Percentiles rank a stretch among this genome's conserved stretches.
phyloP scores from a whole-genome alignment of 331 rosid genomes.

The Rosa hybrid region DNA sequence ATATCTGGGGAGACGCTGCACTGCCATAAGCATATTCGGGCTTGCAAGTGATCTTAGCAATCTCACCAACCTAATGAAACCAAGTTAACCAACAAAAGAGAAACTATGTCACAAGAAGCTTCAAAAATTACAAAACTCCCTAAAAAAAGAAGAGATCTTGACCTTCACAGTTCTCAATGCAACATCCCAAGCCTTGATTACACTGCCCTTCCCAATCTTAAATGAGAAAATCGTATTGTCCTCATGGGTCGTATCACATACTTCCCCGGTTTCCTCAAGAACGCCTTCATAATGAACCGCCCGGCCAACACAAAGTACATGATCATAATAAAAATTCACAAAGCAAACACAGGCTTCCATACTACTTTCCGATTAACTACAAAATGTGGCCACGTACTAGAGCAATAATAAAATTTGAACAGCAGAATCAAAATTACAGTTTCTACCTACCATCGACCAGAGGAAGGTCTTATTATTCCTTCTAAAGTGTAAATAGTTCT shows the following conservation, averaged over 20 bases:
- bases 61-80: conserved; percentile 72
- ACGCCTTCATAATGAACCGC: conserved; percentile 90
- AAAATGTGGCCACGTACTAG: background rate
- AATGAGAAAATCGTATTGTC: conserved; percentile 91
- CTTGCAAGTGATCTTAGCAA: conserved; percentile 85
- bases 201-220: conserved; percentile 87
- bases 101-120: conserved; percentile 21
- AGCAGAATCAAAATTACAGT: background rate
- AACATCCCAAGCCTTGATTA: conserved; percentile 94
- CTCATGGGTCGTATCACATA: conserved; percentile 87
- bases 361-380: background rate
- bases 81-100: conserved; percentile 19
- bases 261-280: conserved; percentile 78
- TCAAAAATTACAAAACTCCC: background rate
- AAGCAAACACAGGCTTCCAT: background rate
- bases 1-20: conserved; percentile 98
- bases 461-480: conserved; percentile 47
- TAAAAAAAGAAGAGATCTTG: conserved; percentile 1
- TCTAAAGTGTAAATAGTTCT: conserved; percentile 10
- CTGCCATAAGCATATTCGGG: conserved; percentile 94
- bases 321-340: background rate
- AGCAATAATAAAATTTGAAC: background rate
- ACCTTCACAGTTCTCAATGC: conserved; percentile 89
- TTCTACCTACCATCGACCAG: conserved; percentile 65
- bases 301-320: conserved; percentile 45